Conservation (phyloP, 2,329 filamentous ascomycete species). For the Nemania sp. region DNA sequence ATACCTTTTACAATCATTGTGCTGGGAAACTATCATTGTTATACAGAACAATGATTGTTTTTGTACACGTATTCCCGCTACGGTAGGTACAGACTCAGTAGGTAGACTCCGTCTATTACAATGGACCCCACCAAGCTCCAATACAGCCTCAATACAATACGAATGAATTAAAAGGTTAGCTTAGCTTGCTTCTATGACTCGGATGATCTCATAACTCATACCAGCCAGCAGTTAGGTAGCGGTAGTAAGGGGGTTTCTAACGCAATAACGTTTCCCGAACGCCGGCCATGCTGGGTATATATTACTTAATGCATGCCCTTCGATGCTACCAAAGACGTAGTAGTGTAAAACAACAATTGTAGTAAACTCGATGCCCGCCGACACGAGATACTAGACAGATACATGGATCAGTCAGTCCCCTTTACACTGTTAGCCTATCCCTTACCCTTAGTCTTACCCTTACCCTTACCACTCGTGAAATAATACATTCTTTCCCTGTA, state of each 20-base stretch:
- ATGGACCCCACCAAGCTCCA: neutral
- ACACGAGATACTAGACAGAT: neutral
- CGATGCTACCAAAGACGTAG: conserved; percentile 21
- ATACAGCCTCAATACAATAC: neutral
- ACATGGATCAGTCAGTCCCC: neutral
- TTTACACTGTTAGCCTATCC: neutral
- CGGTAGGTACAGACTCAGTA: too few species aligned
- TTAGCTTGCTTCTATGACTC: too few species aligned
- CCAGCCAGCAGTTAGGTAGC: too few species aligned
- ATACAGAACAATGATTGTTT: too few species aligned
- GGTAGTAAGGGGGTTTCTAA: conserved; percentile 14
- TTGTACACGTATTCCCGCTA: too few species aligned
- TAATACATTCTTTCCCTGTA: conserved; percentile 5
- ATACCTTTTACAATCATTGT: too few species aligned
- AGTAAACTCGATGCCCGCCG: conserved; percentile 5
- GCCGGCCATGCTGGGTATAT: conserved; percentile 30
- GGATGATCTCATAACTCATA: conserved; percentile 21
- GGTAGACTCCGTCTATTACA: conserved; percentile 6
- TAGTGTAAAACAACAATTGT: neutral
- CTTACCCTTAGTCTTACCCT: too few species aligned
- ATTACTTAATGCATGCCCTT: conserved; percentile 26
- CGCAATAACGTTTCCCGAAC: conserved; percentile 18
- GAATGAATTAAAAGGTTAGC: too few species aligned
- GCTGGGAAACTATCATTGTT: too few species aligned
- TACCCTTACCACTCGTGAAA: conserved; percentile 1